Evolutionary conservation across 768 basidiomycete genomes (phyloP).

Genomic region (Gloeopeniophorella convolvens): DNA sequence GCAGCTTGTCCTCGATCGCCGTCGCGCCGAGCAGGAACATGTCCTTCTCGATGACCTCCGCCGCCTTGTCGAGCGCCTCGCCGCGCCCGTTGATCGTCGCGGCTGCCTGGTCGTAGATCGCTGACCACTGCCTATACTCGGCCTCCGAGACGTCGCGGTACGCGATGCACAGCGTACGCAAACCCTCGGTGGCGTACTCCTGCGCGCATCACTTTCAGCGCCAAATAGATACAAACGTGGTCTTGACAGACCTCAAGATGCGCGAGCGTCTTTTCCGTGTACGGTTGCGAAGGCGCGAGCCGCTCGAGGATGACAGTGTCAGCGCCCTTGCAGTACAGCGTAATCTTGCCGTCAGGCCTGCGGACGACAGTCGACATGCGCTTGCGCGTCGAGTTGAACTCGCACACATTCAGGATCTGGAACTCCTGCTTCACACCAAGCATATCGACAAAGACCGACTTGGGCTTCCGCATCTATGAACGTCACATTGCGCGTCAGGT

Average conservation of each 20-base stretch:
- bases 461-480: constrained; percentile 85
- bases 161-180: constrained; percentile 94
- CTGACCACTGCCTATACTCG: constrained; percentile 86
- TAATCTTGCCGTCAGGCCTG: constrained; percentile 83
- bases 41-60: constrained; percentile 94
- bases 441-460: constrained; percentile 86
- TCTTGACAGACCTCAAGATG: constrained; percentile 74
- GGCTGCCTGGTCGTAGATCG: constrained; percentile 87
- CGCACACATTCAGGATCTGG: constrained; percentile 93
- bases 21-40: constrained; percentile 91
- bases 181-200: constrained; percentile 96
- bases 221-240: background rate
- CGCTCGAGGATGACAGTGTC: constrained; percentile 97
- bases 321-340: constrained; percentile 94
- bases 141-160: constrained; percentile 87
- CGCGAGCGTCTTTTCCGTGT: constrained; percentile 75
- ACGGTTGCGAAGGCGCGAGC: constrained; percentile 76
- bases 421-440: constrained; percentile 70
- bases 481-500: constrained; percentile 22
- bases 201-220: constrained; percentile 25
- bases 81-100: constrained; percentile 93
- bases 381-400: constrained; percentile 97
- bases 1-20: constrained; percentile 97
- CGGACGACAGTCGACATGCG: constrained; percentile 96
- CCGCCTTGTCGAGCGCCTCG: constrained; percentile 90